phyloP scores from a whole-genome alignment of 805 yeast genomes.

The Kuraishia cidri region DNA sequence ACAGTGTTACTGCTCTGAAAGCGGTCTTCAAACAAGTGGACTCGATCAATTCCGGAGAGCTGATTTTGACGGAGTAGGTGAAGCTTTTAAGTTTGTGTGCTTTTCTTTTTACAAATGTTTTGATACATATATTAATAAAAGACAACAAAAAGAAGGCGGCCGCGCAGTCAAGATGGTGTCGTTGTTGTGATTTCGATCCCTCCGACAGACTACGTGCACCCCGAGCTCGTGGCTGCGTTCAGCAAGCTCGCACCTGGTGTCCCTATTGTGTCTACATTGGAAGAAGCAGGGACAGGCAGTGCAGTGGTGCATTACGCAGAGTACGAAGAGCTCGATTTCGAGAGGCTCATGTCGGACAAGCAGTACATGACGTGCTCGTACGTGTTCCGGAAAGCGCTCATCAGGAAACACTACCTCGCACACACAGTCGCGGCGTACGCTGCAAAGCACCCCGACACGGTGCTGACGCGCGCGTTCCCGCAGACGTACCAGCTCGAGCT shows the following conservation, averaged over 20 bases:
- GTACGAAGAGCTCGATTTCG: constrained; percentile 82
- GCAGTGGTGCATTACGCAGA: constrained; percentile 76
- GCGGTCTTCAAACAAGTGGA: constrained; percentile 61
- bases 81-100: not conserved
- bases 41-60: constrained; percentile 36
- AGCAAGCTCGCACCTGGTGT: no score
- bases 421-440: constrained; percentile 68
- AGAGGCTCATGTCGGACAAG: constrained; percentile 35
- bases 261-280: no score
- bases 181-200: not conserved
- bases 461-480: constrained; percentile 55
- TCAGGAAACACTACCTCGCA: constrained; percentile 84
- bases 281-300: no score
- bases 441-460: constrained; percentile 67
- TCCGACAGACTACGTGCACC: not conserved
- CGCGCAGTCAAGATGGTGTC: no score
- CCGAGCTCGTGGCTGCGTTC: no score
- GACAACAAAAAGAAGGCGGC: no score
- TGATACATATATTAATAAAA: not conserved
- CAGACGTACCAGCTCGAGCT: constrained; percentile 75
- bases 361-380: constrained; percentile 69
- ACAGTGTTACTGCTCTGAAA: constrained; percentile 56
- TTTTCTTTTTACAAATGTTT: not conserved
- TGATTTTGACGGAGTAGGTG: constrained; percentile 35
- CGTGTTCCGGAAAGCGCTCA: constrained; percentile 82